phyloP scores from a whole-genome alignment of 345 rosid genomes.

The Bretschneidera sinensis region DNA sequence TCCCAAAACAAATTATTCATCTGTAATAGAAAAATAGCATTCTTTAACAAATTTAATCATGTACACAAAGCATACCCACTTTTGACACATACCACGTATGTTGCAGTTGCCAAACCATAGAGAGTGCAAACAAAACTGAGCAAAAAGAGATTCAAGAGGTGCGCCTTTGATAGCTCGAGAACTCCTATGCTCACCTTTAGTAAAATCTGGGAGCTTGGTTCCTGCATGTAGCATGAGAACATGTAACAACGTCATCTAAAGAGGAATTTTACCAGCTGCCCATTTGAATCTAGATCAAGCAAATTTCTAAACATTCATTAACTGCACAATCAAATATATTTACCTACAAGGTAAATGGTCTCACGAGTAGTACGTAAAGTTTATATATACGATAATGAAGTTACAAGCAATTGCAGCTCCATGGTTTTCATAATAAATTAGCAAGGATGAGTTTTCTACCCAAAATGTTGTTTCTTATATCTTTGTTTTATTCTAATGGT shows the following conservation, averaged over 20 bases:
- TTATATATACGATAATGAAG: too few relatives aligned
- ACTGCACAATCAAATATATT: neutral
- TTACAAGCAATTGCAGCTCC: too few relatives aligned
- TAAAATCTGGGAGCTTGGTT: slow-evolving; percentile 37
- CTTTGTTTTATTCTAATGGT: too few relatives aligned
- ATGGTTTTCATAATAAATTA: too few relatives aligned
- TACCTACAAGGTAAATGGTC: neutral
- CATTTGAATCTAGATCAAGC: neutral
- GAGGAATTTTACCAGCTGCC: neutral
- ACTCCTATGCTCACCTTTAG: slow-evolving; percentile 56
- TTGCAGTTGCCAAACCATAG: slow-evolving; percentile 93
- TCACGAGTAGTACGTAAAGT: too few relatives aligned
- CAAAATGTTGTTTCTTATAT: too few relatives aligned
- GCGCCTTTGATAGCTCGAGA: slow-evolving; percentile 91
- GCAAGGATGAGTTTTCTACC: too few relatives aligned
- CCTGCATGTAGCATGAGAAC: slow-evolving; percentile 41
- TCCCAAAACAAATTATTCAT: neutral
- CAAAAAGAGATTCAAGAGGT: slow-evolving; percentile 71
- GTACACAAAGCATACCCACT: neutral
- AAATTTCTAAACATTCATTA: too few relatives aligned
- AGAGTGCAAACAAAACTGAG: slow-evolving; percentile 78
- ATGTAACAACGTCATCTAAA: slow-evolving; percentile 3
- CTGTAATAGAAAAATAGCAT: neutral
- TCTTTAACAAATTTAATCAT: neutral
- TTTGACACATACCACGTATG: slow-evolving; percentile 65